phyloP scores from a whole-genome alignment of 129 eudicot genomes.

The Deinandra increscens region DNA sequence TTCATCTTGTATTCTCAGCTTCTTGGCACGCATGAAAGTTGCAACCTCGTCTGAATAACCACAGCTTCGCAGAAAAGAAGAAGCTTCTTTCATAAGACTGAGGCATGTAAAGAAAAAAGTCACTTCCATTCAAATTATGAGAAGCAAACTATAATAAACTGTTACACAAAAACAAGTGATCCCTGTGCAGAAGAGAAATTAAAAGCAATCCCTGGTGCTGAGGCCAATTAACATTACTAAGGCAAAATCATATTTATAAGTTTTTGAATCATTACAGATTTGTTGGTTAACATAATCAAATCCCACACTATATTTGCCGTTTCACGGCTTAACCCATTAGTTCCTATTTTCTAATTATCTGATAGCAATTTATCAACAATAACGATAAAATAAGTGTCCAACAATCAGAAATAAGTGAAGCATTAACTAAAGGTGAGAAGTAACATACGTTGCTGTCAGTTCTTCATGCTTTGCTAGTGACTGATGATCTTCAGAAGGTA shows the following conservation, averaged over 20 bases:
- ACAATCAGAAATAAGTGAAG: constrained; percentile 15
- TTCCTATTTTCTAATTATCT: constrained; percentile 6
- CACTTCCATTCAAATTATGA: background rate
- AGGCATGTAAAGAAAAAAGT: constrained; percentile 15
- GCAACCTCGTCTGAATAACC: constrained; percentile 70
- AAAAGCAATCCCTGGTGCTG: too few relatives aligned
- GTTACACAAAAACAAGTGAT: background rate
- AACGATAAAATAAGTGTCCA: constrained; percentile 2
- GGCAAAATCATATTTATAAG: background rate
- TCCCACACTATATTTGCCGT: background rate
- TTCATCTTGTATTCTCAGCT: constrained; percentile 36
- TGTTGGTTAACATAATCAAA: background rate
- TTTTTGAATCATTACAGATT: background rate
- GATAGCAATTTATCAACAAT: background rate
- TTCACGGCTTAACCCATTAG: background rate
- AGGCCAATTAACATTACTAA: background rate
- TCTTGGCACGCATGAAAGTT: constrained; percentile 53
- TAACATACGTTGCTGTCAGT: constrained; percentile 61
- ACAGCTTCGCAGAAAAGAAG: constrained; percentile 48
- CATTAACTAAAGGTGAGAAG: constrained; percentile 22
- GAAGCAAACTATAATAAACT: background rate
- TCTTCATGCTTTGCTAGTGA: constrained; percentile 42
- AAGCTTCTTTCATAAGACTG: constrained; percentile 80
- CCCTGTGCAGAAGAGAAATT: too few relatives aligned
- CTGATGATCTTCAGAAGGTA: constrained; percentile 47